Evolutionary conservation across 805 yeast species (phyloP).

Genomic region (Saturnispora quitensis): DNA sequence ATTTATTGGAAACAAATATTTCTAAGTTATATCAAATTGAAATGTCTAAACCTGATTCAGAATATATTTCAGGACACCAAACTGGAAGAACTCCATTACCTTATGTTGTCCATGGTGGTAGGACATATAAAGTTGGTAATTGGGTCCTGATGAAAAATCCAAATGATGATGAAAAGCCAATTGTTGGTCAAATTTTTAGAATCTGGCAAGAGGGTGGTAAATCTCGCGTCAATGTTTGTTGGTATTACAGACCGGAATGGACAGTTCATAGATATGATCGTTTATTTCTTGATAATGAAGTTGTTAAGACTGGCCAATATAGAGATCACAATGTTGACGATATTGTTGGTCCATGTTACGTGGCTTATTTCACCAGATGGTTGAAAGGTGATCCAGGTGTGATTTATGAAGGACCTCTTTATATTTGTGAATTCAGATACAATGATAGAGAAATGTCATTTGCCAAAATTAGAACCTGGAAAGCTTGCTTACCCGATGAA

Average conservation of each 20-base stretch:
- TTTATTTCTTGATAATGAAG: constrained; percentile 87
- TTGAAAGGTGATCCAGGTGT: constrained; percentile 90
- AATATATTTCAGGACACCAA: constrained; percentile 50
- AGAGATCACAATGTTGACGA: constrained; percentile 88
- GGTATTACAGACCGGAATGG: constrained; percentile 98
- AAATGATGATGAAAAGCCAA: constrained; percentile 83
- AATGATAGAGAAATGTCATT: constrained; percentile 85
- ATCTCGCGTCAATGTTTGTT: constrained; percentile 87
- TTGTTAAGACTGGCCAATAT: constrained; percentile 93
- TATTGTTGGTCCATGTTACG: constrained; percentile 88
- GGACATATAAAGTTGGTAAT: constrained; percentile 77
- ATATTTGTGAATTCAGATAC: constrained; percentile 90
- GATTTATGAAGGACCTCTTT: constrained; percentile 73
- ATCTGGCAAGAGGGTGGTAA: constrained; percentile 86
- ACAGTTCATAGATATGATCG: constrained; percentile 91
- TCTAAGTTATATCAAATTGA: constrained; percentile 54
- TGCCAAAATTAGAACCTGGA: constrained; percentile 96
- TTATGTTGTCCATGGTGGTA: constrained; percentile 69
- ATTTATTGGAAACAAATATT: constrained; percentile 52
- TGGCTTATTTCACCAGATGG: constrained; percentile 87
- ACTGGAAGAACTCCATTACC: constrained; percentile 55
- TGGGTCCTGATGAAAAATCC: constrained; percentile 88
- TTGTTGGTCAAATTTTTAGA: constrained; percentile 87
- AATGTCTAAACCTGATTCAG: constrained; percentile 73
- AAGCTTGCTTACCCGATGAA: constrained; percentile 96